These are phyloP conservation scores for Aureobasidium sp. DNA, from an alignment of 2,329 filamentous ascomycete species.

Conservation along the genomic window DNA sequence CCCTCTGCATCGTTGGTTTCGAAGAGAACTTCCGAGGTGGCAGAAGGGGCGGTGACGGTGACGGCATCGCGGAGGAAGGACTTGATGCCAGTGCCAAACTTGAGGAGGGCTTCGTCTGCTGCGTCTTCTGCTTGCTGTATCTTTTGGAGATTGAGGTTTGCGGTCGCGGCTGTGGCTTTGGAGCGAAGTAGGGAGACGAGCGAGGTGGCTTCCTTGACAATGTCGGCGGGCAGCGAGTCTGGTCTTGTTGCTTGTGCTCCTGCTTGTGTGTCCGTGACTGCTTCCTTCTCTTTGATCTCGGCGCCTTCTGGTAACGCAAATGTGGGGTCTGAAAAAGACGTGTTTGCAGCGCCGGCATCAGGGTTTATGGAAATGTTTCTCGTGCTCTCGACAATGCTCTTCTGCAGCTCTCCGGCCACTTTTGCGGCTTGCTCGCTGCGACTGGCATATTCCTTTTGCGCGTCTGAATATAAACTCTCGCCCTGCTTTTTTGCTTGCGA, in stretches of 20 bases:
- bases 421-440: constrained; percentile 66
- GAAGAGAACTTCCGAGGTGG: constrained; percentile 59
- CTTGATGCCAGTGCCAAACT: constrained; percentile 82
- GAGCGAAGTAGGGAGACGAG: constrained; percentile 69
- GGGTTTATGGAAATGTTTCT: constrained; percentile 61
- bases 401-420: constrained; percentile 63
- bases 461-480: constrained; percentile 79
- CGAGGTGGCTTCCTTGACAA: constrained; percentile 50
- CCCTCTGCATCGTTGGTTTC: constrained; percentile 85
- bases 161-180: constrained; percentile 63
- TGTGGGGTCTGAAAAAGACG: constrained; percentile 24
- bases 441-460: constrained; percentile 71
- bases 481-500: constrained; percentile 93
- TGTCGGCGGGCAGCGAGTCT: constrained; percentile 43
- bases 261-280: neutral
- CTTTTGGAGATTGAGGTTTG: constrained; percentile 55
- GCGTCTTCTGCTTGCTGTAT: constrained; percentile 90
- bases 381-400: constrained; percentile 48
- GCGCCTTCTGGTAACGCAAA: constrained; percentile 15
- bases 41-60: constrained; percentile 68
- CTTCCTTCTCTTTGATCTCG: constrained; percentile 21
- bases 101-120: constrained; percentile 87
- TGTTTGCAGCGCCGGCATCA: constrained; percentile 18
- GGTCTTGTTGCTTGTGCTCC: constrained; percentile 24
- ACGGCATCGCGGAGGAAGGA: constrained; percentile 89